Evolutionary conservation across 2,329 filamentous ascomycete genomes (phyloP).

Genomic region (Chrysosphaeria jannelii): DNA sequence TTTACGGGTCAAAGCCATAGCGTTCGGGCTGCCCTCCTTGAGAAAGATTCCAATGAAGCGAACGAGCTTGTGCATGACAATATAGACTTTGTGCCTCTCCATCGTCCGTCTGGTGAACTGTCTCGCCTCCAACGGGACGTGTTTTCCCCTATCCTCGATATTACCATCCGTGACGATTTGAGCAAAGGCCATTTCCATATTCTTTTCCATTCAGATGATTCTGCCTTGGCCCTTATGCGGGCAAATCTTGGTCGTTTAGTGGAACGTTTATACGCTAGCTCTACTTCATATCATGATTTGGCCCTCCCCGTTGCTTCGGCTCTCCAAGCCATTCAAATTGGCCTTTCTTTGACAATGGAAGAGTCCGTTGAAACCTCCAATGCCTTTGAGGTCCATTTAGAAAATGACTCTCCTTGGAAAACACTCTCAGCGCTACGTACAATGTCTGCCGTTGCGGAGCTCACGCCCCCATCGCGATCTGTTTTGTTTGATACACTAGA

Average conservation of each 20-base stretch:
- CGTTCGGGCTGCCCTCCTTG: constrained; percentile 16
- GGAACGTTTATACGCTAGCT: constrained; percentile 38
- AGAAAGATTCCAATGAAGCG: constrained; percentile 32
- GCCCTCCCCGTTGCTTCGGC: constrained; percentile 51
- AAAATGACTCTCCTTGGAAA: no score
- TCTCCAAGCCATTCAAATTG: constrained; percentile 48
- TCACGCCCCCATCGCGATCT: constrained; percentile 4
- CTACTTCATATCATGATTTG: constrained; percentile 62
- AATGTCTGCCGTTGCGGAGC: no score
- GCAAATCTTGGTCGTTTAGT: constrained; percentile 37
- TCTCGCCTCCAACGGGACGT: constrained; percentile 61
- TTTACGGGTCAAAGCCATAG: constrained; percentile 35
- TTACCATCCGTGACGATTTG: constrained; percentile 20
- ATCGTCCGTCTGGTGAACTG: constrained; percentile 7
- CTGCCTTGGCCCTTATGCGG: constrained; percentile 18
- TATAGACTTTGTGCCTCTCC: constrained; percentile 19
- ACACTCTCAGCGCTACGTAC: no score
- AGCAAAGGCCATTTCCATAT: constrained; percentile 10
- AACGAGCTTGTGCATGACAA: constrained; percentile 27
- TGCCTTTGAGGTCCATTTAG: no score
- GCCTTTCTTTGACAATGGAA: constrained; percentile 36
- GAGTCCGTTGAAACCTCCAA: constrained; percentile 12
- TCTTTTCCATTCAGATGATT: no score
- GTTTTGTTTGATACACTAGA: constrained; percentile 35
- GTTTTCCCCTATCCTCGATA: constrained; percentile 45